These are phyloP conservation scores for Rubroshorea leprosula DNA, from an alignment of 345 rosid species.

Conservation along the genomic window DNA sequence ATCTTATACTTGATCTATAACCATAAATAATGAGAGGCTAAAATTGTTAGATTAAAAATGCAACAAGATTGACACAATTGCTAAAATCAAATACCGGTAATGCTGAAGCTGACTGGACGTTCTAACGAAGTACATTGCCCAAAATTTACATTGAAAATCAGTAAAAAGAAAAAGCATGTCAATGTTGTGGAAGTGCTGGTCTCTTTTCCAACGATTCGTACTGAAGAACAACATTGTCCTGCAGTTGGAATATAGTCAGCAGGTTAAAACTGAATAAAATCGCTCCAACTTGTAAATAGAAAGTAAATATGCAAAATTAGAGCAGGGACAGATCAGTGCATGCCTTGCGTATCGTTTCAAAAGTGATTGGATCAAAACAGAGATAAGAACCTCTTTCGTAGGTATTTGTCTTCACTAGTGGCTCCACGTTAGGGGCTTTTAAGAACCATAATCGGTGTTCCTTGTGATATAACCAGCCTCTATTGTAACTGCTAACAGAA, in stretches of 20 bases:
- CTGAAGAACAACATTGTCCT: constrained; percentile 79
- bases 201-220: constrained; percentile 87
- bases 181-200: constrained; percentile 80
- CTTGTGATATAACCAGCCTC: constrained; percentile 95
- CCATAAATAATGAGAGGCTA: too few relatives aligned
- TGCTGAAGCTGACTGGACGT: constrained; percentile 24
- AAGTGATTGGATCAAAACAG: constrained; percentile 72
- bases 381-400: constrained; percentile 89
- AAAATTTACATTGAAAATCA: constrained; percentile 53
- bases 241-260: constrained; percentile 26
- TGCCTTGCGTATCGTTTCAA: constrained; percentile 81
- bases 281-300: neutral
- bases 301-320: neutral
- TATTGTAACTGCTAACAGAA: constrained; percentile 56
- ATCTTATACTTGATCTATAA: too few relatives aligned
- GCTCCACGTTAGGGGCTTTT: constrained; percentile 67
- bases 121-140: constrained; percentile 27
- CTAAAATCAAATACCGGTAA: constrained; percentile 20
- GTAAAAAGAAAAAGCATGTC: constrained; percentile 28
- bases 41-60: neutral
- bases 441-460: constrained; percentile 74
- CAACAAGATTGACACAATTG: constrained; percentile 18
- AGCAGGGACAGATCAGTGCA: constrained; percentile 11
- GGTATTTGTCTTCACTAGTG: constrained; percentile 62
- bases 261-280: neutral